These are phyloP conservation scores for Neocucurbitaria cava DNA, from an alignment of 2,329 filamentous ascomycete genomes.

Conservation along the genomic window DNA sequence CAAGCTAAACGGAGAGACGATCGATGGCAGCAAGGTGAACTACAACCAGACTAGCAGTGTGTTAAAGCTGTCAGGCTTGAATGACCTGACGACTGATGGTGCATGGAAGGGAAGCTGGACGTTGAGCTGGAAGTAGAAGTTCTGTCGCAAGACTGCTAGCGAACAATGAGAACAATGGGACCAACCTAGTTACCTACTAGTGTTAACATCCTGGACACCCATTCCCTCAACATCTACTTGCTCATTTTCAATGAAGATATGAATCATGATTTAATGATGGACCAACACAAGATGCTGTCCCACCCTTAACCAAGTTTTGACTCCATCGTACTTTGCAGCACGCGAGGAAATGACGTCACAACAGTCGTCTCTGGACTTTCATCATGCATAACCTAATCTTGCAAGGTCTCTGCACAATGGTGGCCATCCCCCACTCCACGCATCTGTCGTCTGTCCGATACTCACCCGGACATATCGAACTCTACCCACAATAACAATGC, in stretches of 20 bases:
- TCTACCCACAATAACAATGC: slow-evolving; percentile 7
- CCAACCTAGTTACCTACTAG: neutral
- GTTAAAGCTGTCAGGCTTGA: slow-evolving; percentile 60
- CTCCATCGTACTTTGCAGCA: slow-evolving; percentile 10
- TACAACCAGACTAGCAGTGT: slow-evolving; percentile 59
- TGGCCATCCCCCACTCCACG: neutral
- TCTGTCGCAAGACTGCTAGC: neutral
- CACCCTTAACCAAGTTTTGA: slow-evolving; percentile 23
- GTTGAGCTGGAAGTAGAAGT: slow-evolving; percentile 57
- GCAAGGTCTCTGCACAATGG: neutral
- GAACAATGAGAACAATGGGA: neutral
- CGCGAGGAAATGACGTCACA: slow-evolving; percentile 30
- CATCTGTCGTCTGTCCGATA: neutral
- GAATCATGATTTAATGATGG: slow-evolving; percentile 8
- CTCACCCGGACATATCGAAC: neutral
- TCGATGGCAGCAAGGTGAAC: slow-evolving; percentile 54
- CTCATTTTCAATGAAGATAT: no score
- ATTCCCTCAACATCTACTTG: neutral
- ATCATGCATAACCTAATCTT: neutral
- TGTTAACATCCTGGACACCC: neutral
- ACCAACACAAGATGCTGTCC: slow-evolving; percentile 7
- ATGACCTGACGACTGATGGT: slow-evolving; percentile 57
- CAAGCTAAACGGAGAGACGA: slow-evolving; percentile 57
- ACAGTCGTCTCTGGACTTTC: slow-evolving; percentile 1
- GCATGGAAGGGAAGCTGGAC: slow-evolving; percentile 67